Conservation (phyloP, 2,329 filamentous ascomycete genomes). For the Botrytis deweyae region DNA sequence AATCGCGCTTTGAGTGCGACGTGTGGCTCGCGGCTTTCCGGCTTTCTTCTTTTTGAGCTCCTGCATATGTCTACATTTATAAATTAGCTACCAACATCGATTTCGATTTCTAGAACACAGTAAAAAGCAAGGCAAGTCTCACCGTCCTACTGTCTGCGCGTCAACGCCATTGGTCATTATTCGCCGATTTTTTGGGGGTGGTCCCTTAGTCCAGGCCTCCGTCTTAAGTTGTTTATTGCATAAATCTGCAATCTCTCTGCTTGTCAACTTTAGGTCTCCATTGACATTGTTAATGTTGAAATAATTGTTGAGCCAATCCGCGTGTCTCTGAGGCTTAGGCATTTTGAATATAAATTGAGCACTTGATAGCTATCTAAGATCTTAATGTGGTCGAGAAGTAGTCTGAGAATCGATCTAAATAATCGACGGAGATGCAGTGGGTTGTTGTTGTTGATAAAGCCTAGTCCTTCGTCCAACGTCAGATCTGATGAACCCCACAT, state of each 20-base stretch:
- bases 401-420: not conserved
- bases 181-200: not conserved
- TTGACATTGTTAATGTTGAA: not conserved
- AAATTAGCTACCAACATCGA: not conserved
- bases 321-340: not conserved
- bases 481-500: not conserved
- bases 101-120: too few species aligned
- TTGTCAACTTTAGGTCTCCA: not conserved
- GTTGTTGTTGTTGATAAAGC: not conserved
- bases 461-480: not conserved
- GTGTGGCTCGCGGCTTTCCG: not conserved
- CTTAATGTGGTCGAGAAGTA: not conserved
- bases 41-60: not conserved
- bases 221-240: not conserved
- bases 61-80: not conserved
- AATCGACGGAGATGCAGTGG: not conserved
- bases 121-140: not conserved
- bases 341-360: not conserved
- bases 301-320: not conserved
- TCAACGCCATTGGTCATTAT: constrained; percentile 4
- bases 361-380: not conserved
- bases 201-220: not conserved
- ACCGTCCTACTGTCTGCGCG: constrained; percentile 1
- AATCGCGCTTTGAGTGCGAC: not conserved
- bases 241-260: not conserved